Percentiles rank a stretch among this genome's conserved stretches.
Evolutionary conservation across 441 rosid species (phyloP).

Genomic region (Adansonia rubrostipa): DNA sequence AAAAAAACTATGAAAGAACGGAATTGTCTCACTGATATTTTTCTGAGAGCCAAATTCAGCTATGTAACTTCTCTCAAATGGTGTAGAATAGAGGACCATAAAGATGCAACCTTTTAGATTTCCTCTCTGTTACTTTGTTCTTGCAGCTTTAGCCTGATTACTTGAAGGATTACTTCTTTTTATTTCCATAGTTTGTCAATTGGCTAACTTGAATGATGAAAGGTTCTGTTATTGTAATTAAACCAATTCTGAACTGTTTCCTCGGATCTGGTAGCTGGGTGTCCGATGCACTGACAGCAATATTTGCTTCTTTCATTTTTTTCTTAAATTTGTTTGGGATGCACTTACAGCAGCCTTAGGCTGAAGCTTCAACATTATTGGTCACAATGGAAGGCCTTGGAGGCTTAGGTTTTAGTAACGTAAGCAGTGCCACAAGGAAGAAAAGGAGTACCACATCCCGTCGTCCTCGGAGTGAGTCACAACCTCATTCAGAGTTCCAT

Average conservation of each 20-base stretch:
- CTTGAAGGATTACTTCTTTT: not conserved
- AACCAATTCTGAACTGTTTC: not conserved
- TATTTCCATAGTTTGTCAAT: constrained; percentile 10
- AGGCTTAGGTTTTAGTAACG: constrained; percentile 57
- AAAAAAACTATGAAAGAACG: not conserved
- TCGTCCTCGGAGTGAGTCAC: constrained; percentile 73
- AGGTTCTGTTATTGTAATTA: not conserved
- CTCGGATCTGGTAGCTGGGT: not conserved
- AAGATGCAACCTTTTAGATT: constrained; percentile 3
- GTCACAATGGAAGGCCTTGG: constrained; percentile 59
- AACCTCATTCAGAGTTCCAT: constrained; percentile 48
- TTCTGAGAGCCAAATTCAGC: not conserved
- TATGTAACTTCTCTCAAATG: not conserved
- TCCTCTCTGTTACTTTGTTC: not conserved
- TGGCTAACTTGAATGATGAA: not conserved
- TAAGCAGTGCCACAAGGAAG: constrained; percentile 67
- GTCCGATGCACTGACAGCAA: not conserved
- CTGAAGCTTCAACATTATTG: constrained; percentile 17
- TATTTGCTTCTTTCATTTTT: not conserved
- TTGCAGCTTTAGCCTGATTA: not conserved
- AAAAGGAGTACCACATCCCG: constrained; percentile 71
- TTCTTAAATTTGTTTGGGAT: not conserved
- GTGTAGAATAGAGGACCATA: constrained; percentile 10
- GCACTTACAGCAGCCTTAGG: constrained; percentile 26
- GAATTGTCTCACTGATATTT: not conserved